Evolutionary conservation across 371 early-diverging fungal genomes (phyloP), one percentile per base, ranked within the genome.

Genomic region (Choanephora cucurbitarum): DNA sequence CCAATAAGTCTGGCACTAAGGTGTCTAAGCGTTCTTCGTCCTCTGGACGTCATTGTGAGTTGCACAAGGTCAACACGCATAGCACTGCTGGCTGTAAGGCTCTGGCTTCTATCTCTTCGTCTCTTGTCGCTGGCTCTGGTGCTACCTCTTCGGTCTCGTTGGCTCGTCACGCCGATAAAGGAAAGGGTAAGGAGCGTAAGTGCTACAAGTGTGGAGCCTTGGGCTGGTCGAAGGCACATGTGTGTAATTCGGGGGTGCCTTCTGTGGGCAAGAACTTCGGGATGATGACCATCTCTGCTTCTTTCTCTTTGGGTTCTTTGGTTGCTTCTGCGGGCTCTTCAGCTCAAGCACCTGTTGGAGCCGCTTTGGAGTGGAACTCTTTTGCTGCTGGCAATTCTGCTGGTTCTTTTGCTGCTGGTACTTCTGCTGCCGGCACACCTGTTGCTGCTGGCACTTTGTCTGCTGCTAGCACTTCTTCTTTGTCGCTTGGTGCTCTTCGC

Each of bases 181-280:
- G 28, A 3, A 28, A 28, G 28, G 18, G 2, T 19, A 11, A 37
- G 19, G 22, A 18, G 4, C 33, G 32, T 6, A 21, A 5, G 4
- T 49, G 49, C 22, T 37, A 21, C 19, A 18, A 9, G n/a, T 49
- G 49, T 49, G 49, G 49, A 19, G 49, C 28, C 10, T 18, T 34
- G 19, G 37, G 37, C 8, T 49, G 49, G 48, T n/a, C 31, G n/a
- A 8, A 18, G 10, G 34, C 17, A 13, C 48, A 48, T 34, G 17
- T 5, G 18, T 49, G 49, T 34, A 34, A 33, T 11, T 31, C 49
- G 5, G 28, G 3, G 3, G 28, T 28, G 7, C 28, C 28, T 28
- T 28, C 28, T n/a, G n/a, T n/a, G 28, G 28, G 7, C 28, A 28
- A 28, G 3, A 5, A 28, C 28, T 28, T 28, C 28, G 3, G 28